Evolutionary conservation across 345 rosid genomes (phyloP), one percentile per base, ranked within the genome.

Genomic region (Sonneratia alba): DNA sequence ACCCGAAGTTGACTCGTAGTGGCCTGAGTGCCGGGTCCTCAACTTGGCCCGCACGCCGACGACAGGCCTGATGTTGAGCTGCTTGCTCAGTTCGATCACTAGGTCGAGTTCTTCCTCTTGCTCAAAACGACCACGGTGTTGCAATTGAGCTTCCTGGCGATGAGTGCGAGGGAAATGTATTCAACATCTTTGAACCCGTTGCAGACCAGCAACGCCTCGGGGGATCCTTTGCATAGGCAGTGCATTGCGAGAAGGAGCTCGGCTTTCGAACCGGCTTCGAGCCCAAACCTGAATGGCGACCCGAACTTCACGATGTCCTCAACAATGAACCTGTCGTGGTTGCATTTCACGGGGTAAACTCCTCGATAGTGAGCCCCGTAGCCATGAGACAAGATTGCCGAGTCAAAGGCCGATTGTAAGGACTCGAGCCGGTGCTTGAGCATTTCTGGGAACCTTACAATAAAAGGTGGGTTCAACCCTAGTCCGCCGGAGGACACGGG

Each of bases 301-400:
- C 97, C 98, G 71, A 91, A 89, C 67, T 68, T 79, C 49, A 91
- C 97, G 21, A 94, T 85, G 75, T 94, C 98, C 47, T 91, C 96
- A 8, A 94, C 87, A 6, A 94, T 85, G 73, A 87, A 94, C 42
- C 96, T 85, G 79, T 94, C 95, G 63, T 94, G 98, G 79, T 94
- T 94, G 70, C 98, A 94, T 82, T 94, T 94, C 74, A 94, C 98
- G 2, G 97, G 97, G 70, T 84, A 94, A n/a, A 91, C 95, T 10
- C 98, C 97, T 81, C 89, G 97, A 81, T 91, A 91, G 74, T 83
- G 95, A 68, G 88, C 79, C 53, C 68, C 86, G 22, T 89, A 94
- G 12, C 81, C 79, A 18, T 79, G 87, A n/a, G 82, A 77, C 9
- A 9, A 12, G 13, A 68, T 32, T 0, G 70, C 70, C 0, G 53